A percentile compares a stretch with the other conserved stretches of the same genome.
Conservation (phyloP, 1,284 basidiomycete species). For the Cryptococcus sp. region DNA sequence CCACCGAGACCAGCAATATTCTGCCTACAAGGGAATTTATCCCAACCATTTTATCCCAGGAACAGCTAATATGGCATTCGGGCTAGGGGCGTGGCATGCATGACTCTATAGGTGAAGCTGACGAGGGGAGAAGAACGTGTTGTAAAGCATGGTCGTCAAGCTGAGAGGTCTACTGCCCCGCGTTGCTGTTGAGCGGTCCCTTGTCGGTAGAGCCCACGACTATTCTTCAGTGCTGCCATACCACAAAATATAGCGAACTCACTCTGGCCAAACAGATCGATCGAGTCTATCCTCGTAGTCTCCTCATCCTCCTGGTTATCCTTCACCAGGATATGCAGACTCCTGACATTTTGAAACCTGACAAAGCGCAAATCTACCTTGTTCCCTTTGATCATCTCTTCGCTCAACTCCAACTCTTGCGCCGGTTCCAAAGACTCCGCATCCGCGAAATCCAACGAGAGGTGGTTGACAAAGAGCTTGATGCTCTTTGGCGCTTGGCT, state of each 20-base stretch:
- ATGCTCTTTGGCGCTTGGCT: conserved; percentile 60
- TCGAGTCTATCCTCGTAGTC: conserved; percentile 67
- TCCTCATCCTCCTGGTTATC: conserved; percentile 70
- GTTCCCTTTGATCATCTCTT: conserved; percentile 52
- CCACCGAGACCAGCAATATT: too few species aligned
- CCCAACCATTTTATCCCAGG: too few species aligned
- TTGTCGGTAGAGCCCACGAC: conserved; percentile 3
- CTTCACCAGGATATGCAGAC: conserved; percentile 68
- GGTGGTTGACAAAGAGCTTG: conserved; percentile 60
- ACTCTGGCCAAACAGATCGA: conserved; percentile 62
- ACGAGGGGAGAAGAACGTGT: too few species aligned
- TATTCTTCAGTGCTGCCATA: background rate
- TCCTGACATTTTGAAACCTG: conserved; percentile 70
- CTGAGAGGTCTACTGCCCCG: background rate
- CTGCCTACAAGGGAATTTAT: too few species aligned
- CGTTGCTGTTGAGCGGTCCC: conserved; percentile 2
- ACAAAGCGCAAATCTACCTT: conserved; percentile 64
- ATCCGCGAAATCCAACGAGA: conserved; percentile 59
- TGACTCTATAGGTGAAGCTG: too few species aligned
- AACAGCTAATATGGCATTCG: too few species aligned
- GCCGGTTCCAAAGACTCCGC: conserved; percentile 41
- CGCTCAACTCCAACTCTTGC: conserved; percentile 45
- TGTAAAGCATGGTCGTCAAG: too few species aligned
- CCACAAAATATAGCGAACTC: conserved; percentile 4
- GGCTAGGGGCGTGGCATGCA: too few species aligned